phyloP scores from a whole-genome alignment of 2,329 filamentous ascomycete species.

The Penicillium sclerotiorum region DNA sequence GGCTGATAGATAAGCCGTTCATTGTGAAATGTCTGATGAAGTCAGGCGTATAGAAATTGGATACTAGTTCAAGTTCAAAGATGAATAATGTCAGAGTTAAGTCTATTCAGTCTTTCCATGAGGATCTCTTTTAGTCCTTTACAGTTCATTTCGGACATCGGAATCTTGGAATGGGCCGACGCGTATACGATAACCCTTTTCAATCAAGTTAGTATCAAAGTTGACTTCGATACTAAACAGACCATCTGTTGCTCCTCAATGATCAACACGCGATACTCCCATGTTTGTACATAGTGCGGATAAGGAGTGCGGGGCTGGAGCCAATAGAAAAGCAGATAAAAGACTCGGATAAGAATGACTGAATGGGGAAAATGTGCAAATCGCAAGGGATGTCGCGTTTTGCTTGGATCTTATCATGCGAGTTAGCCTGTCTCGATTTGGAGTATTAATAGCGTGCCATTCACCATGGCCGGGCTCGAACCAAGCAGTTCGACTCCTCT shows the following conservation, averaged over 20 bases:
- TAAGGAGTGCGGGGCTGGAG: constrained; percentile 5
- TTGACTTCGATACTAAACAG: too few relatives aligned
- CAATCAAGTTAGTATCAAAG: background rate
- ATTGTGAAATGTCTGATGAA: constrained; percentile 7
- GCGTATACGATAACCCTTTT: background rate
- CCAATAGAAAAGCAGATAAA: constrained; percentile 22
- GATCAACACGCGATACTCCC: background rate
- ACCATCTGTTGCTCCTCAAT: background rate
- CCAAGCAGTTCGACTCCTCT: constrained; percentile 1
- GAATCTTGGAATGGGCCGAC: background rate
- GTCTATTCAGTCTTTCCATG: too few relatives aligned
- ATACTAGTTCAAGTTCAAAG: background rate
- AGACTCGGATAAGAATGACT: constrained; percentile 1
- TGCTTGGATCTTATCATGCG: too few relatives aligned
- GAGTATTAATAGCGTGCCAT: too few relatives aligned
- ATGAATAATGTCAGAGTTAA: too few relatives aligned
- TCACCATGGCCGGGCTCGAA: too few relatives aligned
- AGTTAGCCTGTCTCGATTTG: too few relatives aligned
- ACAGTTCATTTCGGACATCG: too few relatives aligned
- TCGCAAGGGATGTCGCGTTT: too few relatives aligned
- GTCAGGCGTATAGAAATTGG: background rate
- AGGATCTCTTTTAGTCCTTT: too few relatives aligned
- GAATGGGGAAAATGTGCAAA: too few relatives aligned
- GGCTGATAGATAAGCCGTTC: constrained; percentile 23
- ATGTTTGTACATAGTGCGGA: too few relatives aligned